Evolutionary conservation across 345 rosid species (phyloP), one percentile per base, ranked within the genome.

Genomic region (Linum lewisii): DNA sequence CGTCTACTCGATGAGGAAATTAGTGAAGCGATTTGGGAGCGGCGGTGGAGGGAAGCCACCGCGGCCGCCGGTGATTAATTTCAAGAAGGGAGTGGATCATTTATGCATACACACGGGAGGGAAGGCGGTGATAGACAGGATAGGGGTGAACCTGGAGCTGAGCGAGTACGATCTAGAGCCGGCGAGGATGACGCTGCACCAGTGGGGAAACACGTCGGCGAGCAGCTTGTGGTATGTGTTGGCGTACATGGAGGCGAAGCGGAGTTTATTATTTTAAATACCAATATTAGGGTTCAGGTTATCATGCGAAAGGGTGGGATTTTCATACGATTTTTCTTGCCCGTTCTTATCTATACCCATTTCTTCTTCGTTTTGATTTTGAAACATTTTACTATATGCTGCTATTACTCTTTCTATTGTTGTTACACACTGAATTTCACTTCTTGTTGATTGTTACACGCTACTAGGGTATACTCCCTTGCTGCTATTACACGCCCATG

Each of bases 141-240:
- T 93, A 1, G 87, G 83, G 0, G 53, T 71, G 34, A 89, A 77
- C 60, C 87, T 93, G 21, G 90, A 79, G 29, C 72, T 93, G 15
- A 24, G 29, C 4, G 89, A 84, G 66, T 73, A 72, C 47, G 97
- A 92, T 50, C 63, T 93, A 5, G 99, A 93, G 69, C 99, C 99
- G 2, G 85, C 99, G 7, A 75, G 95, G 73, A 89, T 93, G 97
- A 86, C 99, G 0, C 75, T 93, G 7, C 99, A 93, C 51, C 65
- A 97, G 59, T 93, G 83, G 63, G 99, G 99, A 15, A 93, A 93
- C 82, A 93, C 99, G 3, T 93, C 99, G 0, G 95, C 99, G 0
- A 57, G 91, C 52, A 89, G 99, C 62, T 75, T 93, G 15, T 93
- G 99, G 99, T 93, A 93, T 59, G 99, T 93, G 16, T 69, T 93